A percentile compares a stretch with the other conserved stretches of the same genome.
These are phyloP conservation scores for Epichloe festucae DNA, from an alignment of 2,329 filamentous ascomycete species.

Conservation along the genomic window DNA sequence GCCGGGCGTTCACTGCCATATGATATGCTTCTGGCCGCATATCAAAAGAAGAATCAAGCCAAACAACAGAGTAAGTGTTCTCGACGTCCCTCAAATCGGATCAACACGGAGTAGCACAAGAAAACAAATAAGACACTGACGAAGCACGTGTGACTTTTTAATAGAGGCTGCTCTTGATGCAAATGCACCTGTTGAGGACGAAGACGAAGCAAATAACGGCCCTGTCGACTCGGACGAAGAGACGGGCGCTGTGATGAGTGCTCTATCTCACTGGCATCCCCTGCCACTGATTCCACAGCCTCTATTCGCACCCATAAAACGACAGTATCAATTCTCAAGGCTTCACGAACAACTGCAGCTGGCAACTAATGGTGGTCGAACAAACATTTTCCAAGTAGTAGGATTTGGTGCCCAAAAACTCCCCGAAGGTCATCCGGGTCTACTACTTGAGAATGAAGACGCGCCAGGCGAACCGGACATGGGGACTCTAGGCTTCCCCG, in stretches of 20 bases:
- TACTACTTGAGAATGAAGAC: constrained; percentile 36
- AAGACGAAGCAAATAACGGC: constrained; percentile 64
- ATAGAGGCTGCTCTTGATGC: constrained; percentile 87
- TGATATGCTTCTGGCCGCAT: constrained; percentile 77
- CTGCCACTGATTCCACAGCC: constrained; percentile 61
- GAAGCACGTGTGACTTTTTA: constrained; percentile 7
- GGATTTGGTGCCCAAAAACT: constrained; percentile 44
- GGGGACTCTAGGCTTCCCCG: constrained; percentile 23
- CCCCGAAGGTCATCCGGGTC: constrained; percentile 33
- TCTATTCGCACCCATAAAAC: constrained; percentile 46
- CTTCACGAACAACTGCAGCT: constrained; percentile 53
- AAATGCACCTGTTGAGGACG: constrained; percentile 79
- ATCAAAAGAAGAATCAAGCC: constrained; percentile 97
- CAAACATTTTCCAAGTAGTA: constrained; percentile 51
- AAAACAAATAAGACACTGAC: neutral
- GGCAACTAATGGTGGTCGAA: constrained; percentile 51
- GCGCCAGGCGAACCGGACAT: constrained; percentile 45
- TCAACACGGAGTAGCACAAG: neutral
- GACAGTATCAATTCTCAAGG: constrained; percentile 49
- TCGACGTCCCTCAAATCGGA: neutral
- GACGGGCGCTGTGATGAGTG: constrained; percentile 75
- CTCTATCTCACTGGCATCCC: constrained; percentile 62
- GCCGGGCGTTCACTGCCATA: constrained; percentile 80
- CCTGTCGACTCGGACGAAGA: constrained; percentile 94
- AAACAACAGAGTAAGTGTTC: constrained; percentile 76